Percentiles rank a stretch among this genome's conserved stretches.
Conservation (phyloP, 768 basidiomycete genomes). For the Aureoboletus auriporus region DNA sequence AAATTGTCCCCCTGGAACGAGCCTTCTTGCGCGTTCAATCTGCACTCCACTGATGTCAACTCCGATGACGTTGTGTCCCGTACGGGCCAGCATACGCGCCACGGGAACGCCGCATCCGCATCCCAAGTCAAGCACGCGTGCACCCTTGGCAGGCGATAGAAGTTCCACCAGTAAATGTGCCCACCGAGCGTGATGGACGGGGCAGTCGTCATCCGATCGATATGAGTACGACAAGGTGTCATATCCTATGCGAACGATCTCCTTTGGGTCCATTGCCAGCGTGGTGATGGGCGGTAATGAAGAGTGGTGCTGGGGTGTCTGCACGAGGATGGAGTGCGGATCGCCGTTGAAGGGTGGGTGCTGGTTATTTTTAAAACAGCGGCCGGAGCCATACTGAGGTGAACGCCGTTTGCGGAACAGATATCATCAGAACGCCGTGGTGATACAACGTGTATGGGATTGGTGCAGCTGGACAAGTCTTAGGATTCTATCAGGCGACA, state of each 20-base stretch:
- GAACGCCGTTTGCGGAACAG: constrained; percentile 3
- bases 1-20: constrained; percentile 3
- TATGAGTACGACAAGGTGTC: constrained; percentile 2
- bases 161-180: constrained; percentile 1
- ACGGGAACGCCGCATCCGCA: constrained; percentile 9
- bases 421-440: background rate
- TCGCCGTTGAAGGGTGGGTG: constrained; percentile 2
- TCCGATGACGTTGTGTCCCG: constrained; percentile 6
- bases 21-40: constrained; percentile 6
- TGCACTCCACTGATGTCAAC: constrained; percentile 6
- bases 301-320: background rate
- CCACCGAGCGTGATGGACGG: constrained; percentile 1
- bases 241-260: constrained; percentile 2
- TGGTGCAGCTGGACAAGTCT: too few relatives aligned
- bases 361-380: background rate
- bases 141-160: background rate
- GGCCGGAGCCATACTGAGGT: background rate
- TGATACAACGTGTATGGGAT: too few relatives aligned
- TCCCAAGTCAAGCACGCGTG: constrained; percentile 4
- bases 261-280: constrained; percentile 7
- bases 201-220: background rate
- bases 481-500: too few relatives aligned
- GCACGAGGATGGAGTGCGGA: background rate
- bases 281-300: constrained; percentile 20
- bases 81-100: background rate